Base-by-base conservation (phyloP, 192 early-diverging fungal species). In the Backusella luteola region DNA sequence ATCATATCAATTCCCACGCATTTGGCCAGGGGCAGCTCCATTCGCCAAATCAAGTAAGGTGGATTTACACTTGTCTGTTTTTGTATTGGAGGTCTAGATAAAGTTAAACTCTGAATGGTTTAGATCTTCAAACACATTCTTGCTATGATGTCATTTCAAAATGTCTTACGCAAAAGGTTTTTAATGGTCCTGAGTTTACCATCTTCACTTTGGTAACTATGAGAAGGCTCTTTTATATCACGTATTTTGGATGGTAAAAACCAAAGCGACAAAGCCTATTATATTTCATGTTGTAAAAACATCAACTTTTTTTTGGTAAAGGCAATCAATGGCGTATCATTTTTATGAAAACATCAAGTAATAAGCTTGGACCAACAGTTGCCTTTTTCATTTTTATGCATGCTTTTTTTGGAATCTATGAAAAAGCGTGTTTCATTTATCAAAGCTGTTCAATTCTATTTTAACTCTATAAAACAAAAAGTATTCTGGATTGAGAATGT, bases 41-140 rank as follows among this genome's bases (percentile, higher is more conserved):
- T 29, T 29, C 3, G 9, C 56, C 11, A 63, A 63, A 63, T 63
- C 23, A 63, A 63, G 56, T 29, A 63, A 29, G 4, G 23, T 29
- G 2, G 8, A 14, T 4, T 26, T 11, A n/a, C 29, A 29, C 56
- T 63, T 4, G 56, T 29, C 56, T 63, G 2, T 63, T 26, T 63
- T 29, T 56, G 53, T 56, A 23, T 23, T 63, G 56, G 56, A 14
- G 11, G 11, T 0, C 26, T 63, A 29, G 56, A 63, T 63, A 63
- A 29, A 63, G 56, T 63, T 63, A 63, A 63, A 14, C 56, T 29
- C 26, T 63, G 56, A 63, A 63, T 63, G 56, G 56, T 63, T 63
- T 63, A 63, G 56, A 63, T 29, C 56, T 29, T 11, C 23, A 26
- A 21, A 49, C 4, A 23, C 26, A 63, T 29, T 29, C 6, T 26